Evolutionary conservation across 2,329 filamentous ascomycete species (phyloP).

Genomic region (Fusarium poae): DNA sequence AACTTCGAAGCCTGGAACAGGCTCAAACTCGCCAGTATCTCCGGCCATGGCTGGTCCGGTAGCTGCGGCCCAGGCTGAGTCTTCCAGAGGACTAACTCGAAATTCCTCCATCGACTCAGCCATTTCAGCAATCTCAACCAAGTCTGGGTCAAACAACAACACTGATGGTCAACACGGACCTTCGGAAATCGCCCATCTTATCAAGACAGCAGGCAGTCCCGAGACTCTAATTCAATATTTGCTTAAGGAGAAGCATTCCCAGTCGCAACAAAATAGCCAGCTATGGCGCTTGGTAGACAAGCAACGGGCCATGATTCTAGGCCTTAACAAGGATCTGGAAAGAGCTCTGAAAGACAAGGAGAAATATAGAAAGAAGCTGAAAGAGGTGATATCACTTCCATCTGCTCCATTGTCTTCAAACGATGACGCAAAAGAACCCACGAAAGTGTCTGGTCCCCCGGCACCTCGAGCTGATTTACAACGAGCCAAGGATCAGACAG

Average conservation of each 20-base stretch:
- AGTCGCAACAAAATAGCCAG: constrained; percentile 89
- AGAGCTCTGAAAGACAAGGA: constrained; percentile 94
- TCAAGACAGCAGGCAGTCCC: constrained; percentile 86
- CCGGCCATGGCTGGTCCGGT: constrained; percentile 64
- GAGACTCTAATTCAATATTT: constrained; percentile 91
- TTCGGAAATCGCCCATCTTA: constrained; percentile 83
- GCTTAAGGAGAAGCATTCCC: constrained; percentile 90
- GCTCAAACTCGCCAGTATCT: constrained; percentile 55
- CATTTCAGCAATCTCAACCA: constrained; percentile 80
- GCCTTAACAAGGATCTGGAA: constrained; percentile 94
- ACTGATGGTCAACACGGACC: constrained; percentile 70
- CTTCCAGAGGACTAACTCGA: constrained; percentile 65
- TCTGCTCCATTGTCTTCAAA: constrained; percentile 51
- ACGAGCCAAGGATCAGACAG: constrained; percentile 38
- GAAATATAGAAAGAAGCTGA: constrained; percentile 89
- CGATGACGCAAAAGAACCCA: constrained; percentile 22
- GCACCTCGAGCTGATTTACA: constrained; percentile 46
- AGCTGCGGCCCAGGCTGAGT: constrained; percentile 57
- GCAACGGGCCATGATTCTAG: constrained; percentile 92
- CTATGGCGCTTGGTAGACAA: constrained; percentile 97
- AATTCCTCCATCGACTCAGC: constrained; percentile 94
- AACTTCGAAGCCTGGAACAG: constrained; percentile 59
- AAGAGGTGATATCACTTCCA: constrained; percentile 72
- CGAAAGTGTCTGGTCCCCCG: constrained; percentile 23
- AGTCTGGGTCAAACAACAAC: constrained; percentile 66